phyloP scores from a whole-genome alignment of 1,139 yeast genomes.

The Suzukiozyma palmioleophila region DNA sequence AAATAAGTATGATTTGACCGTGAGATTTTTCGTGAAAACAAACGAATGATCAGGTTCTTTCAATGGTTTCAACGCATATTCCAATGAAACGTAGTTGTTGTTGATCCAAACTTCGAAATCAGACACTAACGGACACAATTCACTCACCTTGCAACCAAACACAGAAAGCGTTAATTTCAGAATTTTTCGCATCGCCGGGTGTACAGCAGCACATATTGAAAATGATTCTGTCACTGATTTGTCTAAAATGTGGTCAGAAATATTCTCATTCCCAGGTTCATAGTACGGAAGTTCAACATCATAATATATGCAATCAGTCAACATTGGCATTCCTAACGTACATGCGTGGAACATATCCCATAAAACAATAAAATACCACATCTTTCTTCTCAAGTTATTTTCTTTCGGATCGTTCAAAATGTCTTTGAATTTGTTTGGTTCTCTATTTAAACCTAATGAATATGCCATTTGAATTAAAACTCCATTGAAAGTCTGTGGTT shows the following conservation, averaged over 20 bases:
- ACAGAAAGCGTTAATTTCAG: conserved; percentile 19
- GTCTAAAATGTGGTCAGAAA: conserved; percentile 19
- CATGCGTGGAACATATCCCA: conserved; percentile 25
- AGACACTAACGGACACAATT: conserved; percentile 17
- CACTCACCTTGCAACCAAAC: conserved; percentile 19
- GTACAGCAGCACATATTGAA: conserved; percentile 8
- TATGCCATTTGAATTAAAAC: conserved; percentile 39
- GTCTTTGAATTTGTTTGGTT: conserved; percentile 26
- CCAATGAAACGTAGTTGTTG: conserved; percentile 17
- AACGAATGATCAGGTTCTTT: conserved; percentile 14
- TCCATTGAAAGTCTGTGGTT: conserved; percentile 34
- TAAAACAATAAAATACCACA: conserved; percentile 40
- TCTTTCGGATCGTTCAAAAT: conserved; percentile 19
- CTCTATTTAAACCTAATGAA: conserved; percentile 44
- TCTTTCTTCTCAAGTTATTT: conserved; percentile 44
- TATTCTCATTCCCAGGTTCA: conserved; percentile 21
- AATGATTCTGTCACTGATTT: conserved; percentile 16
- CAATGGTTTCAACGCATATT: conserved; percentile 17
- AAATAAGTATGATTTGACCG: conserved; percentile 25
- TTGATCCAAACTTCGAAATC: conserved; percentile 18
- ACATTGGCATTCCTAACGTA: conserved; percentile 26
- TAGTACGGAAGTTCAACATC: conserved; percentile 27
- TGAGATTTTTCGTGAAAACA: conserved; percentile 19
- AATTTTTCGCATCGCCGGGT: conserved; percentile 10
- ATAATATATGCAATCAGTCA: conserved; percentile 15